Evolutionary conservation across 768 basidiomycete species (phyloP).

Genomic region (Russula lepida): DNA sequence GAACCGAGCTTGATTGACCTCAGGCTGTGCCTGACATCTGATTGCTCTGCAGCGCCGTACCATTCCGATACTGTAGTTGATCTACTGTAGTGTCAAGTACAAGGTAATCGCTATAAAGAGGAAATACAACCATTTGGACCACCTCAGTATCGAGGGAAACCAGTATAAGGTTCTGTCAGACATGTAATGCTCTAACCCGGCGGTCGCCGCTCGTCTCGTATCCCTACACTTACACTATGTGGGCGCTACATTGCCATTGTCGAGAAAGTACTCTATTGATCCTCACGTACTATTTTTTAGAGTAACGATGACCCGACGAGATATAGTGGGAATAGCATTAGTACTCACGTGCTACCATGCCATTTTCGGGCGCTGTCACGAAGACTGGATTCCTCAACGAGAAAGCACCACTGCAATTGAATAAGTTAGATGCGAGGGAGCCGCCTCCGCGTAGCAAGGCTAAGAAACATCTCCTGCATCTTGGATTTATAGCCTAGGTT

Average conservation of each 20-base stretch:
- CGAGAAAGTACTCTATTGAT: background rate
- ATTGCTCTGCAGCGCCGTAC: background rate
- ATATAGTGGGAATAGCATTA: conserved; percentile 75
- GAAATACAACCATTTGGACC: background rate
- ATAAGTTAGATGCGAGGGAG: too few species aligned
- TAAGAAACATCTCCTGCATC: background rate
- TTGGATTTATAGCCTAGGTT: background rate
- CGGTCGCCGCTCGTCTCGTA: background rate
- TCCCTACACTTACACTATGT: background rate
- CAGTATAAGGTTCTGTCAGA: background rate
- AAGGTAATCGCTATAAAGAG: background rate
- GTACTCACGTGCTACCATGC: too few species aligned
- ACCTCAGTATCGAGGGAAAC: background rate
- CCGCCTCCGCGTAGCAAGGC: too few species aligned
- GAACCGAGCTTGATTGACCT: background rate
- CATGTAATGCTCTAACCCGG: background rate
- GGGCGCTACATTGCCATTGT: conserved; percentile 41
- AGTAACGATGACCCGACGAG: conserved; percentile 64
- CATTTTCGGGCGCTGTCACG: too few species aligned
- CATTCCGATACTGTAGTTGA: background rate
- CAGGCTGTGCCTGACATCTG: too few species aligned
- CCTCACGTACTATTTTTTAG: conserved; percentile 50
- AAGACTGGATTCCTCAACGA: too few species aligned
- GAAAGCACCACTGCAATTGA: too few species aligned
- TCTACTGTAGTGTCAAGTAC: background rate